Evolutionary conservation across 2,329 filamentous ascomycete genomes (phyloP).

Genomic region (Metarhizium robertsii): DNA sequence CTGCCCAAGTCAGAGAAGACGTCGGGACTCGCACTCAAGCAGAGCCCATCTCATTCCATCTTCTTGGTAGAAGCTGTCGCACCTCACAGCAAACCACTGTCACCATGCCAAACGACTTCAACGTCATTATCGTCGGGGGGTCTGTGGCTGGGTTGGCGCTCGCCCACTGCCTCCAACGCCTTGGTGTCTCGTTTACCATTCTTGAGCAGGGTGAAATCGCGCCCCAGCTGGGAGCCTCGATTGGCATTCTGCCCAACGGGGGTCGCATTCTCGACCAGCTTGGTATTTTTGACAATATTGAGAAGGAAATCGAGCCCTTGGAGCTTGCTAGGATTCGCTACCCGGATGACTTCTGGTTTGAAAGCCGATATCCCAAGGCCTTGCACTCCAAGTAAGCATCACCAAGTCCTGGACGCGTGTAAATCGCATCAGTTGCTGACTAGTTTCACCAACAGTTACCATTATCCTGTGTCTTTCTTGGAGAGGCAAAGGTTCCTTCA

Average conservation of each 20-base stretch:
- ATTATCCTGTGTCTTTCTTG: conserved; percentile 23
- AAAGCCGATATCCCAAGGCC: conserved; percentile 6
- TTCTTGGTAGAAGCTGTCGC: neutral
- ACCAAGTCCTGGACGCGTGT: neutral
- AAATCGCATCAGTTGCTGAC: neutral
- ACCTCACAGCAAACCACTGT: neutral
- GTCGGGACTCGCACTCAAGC: neutral
- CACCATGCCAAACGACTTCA: conserved; percentile 6
- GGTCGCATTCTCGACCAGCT: conserved; percentile 40
- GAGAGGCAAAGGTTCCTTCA: conserved; percentile 25
- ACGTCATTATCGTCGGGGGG: conserved; percentile 33
- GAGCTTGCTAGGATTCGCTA: conserved; percentile 5
- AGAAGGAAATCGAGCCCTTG: conserved; percentile 7
- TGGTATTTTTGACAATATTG: conserved; percentile 15
- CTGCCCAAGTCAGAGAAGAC: no score
- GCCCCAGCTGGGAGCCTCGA: conserved; percentile 36
- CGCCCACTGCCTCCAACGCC: conserved; percentile 28
- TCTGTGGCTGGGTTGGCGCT: conserved; percentile 30
- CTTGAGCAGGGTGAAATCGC: conserved; percentile 35
- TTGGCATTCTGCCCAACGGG: conserved; percentile 35
- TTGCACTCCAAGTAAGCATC: conserved; percentile 5
- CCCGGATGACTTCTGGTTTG: conserved; percentile 6
- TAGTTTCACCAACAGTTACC: conserved; percentile 7
- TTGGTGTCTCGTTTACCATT: conserved; percentile 37
- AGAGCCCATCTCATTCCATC: neutral